phyloP scores from a whole-genome alignment of 371 early-diverging fungal species.

The Chytridiales sp. region DNA sequence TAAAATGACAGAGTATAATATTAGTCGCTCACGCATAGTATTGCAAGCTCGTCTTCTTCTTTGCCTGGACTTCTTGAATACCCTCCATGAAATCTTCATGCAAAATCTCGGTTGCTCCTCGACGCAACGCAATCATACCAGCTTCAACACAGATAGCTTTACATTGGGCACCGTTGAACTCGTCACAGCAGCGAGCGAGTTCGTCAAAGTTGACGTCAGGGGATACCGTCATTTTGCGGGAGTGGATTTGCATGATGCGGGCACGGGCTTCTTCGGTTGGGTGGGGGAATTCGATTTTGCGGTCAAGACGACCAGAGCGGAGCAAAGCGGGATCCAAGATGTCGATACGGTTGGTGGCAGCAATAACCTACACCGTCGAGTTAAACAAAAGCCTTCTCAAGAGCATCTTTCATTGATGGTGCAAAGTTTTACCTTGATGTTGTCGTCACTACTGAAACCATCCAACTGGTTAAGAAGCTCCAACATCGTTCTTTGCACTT shows the following conservation, averaged over 20 bases:
- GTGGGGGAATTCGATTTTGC: constrained; percentile 99
- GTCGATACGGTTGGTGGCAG: constrained; percentile 99
- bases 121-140: constrained; percentile 98
- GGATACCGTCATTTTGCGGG: constrained; percentile 98
- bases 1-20: too few relatives aligned
- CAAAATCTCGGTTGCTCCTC: constrained; percentile 84
- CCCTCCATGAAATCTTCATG: constrained; percentile 99
- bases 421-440: constrained; percentile 78
- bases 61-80: constrained; percentile 93
- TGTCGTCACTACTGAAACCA: constrained; percentile 95
- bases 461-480: constrained; percentile 99
- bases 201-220: constrained; percentile 99
- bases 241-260: constrained; percentile 98
- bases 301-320: constrained; percentile 98
- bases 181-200: constrained; percentile 96
- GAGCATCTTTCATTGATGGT: constrained; percentile 2
- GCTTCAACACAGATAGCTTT: constrained; percentile 99
- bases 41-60: constrained; percentile 99
- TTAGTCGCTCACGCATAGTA: too few relatives aligned
- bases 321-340: constrained; percentile 99
- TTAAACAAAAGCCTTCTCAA: neutral
- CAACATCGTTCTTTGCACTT: constrained; percentile 99
- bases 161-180: constrained; percentile 99
- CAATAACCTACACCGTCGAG: constrained; percentile 76
- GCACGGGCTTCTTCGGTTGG: constrained; percentile 99